phyloP scores from a whole-genome alignment of 495 filamentous ascomycete genomes.

The Xylaria curta region DNA sequence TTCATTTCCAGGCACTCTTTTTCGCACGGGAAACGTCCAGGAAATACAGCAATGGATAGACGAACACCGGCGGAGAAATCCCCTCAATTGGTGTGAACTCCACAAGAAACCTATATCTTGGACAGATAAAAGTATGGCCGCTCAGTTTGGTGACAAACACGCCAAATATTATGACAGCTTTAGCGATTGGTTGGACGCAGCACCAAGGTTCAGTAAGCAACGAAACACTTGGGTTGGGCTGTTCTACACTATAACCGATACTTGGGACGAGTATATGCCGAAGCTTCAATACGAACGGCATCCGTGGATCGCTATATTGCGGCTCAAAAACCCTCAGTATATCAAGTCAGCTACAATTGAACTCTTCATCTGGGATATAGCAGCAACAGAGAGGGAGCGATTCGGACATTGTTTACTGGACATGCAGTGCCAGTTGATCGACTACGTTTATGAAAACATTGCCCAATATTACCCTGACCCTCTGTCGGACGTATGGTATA shows the following conservation, averaged over 20 bases:
- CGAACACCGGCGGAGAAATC: neutral
- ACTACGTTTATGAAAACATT: constrained; percentile 36
- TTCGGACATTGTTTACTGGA: constrained; percentile 34
- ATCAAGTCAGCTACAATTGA: constrained; percentile 34
- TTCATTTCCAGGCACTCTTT: constrained; percentile 26
- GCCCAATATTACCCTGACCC: constrained; percentile 31
- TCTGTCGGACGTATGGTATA: constrained; percentile 48
- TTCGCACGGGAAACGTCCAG: constrained; percentile 13
- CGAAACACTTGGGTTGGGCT: constrained; percentile 49
- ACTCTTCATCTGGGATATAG: constrained; percentile 56
- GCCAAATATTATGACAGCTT: constrained; percentile 38
- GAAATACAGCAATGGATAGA: constrained; percentile 30
- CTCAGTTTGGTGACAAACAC: constrained; percentile 44
- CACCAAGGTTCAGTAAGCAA: constrained; percentile 27
- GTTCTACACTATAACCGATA: constrained; percentile 53
- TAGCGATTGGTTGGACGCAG: constrained; percentile 42
- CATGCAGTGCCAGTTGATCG: constrained; percentile 50
- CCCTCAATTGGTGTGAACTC: constrained; percentile 28
- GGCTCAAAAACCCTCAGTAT: constrained; percentile 44
- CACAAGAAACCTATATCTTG: constrained; percentile 48
- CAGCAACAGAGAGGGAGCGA: constrained; percentile 30
- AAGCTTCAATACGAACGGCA: constrained; percentile 34
- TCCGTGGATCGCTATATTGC: constrained; percentile 51
- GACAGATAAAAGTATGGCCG: constrained; percentile 44
- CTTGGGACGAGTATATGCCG: constrained; percentile 41